These are phyloP conservation scores for Colletotrichum siamense DNA, from an alignment of 2,329 filamentous ascomycete species.

Conservation along the genomic window DNA sequence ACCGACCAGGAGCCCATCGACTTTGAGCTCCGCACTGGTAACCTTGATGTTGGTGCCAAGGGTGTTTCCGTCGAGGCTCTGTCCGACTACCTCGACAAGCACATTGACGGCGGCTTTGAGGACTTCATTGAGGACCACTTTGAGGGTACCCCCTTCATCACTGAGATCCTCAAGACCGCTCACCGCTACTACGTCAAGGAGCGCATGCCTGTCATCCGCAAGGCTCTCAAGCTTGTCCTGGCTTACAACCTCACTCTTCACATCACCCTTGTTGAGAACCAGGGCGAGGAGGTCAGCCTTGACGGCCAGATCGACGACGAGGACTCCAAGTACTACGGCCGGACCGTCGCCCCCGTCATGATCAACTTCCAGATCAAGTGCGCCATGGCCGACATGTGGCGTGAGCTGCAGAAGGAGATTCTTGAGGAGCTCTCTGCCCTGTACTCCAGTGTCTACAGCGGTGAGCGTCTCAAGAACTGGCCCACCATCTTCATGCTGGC, in stretches of 20 bases:
- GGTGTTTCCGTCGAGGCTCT: conserved; percentile 82
- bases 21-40: conserved; percentile 87
- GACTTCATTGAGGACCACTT: conserved; percentile 96
- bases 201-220: conserved; percentile 87
- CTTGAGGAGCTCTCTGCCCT: conserved; percentile 90
- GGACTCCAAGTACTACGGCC: conserved; percentile 86
- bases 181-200: conserved; percentile 93
- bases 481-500: conserved; percentile 98
- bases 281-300: conserved; percentile 79
- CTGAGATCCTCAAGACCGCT: conserved; percentile 94
- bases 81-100: conserved; percentile 92
- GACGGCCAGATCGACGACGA: conserved; percentile 86
- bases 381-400: conserved; percentile 97
- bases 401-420: conserved; percentile 94
- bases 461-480: conserved; percentile 98
- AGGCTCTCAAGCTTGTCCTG: conserved; percentile 91
- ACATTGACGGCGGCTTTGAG: conserved; percentile 92
- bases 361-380: conserved; percentile 99
- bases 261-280: conserved; percentile 91
- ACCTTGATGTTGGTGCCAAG: conserved; percentile 86
- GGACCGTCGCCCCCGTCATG: conserved; percentile 94
- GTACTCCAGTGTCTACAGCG: conserved; percentile 97
- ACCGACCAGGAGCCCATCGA: conserved; percentile 73
- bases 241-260: conserved; percentile 96
- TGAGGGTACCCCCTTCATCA: conserved; percentile 92